phyloP scores from a whole-genome alignment of 2,329 filamentous ascomycete genomes.

The Ampelomyces quisqualis region DNA sequence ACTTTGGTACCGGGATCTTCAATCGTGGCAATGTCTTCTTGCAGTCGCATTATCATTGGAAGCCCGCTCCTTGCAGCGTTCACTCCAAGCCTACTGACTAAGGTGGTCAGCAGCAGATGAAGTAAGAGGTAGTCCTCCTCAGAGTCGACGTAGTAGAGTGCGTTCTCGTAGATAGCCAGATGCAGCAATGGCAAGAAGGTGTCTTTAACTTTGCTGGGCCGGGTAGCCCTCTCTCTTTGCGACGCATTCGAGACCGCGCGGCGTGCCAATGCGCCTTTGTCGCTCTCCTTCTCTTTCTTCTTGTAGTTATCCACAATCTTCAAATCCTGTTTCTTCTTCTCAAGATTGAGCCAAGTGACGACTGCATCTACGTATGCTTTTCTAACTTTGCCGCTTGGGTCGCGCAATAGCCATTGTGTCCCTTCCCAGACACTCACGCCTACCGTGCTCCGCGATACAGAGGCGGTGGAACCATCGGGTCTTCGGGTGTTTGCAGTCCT shows the following conservation, averaged over 20 bases:
- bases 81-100: slow-evolving; percentile 76
- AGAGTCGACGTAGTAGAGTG: slow-evolving; percentile 61
- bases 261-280: slow-evolving; percentile 51
- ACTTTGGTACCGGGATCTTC: slow-evolving; percentile 70
- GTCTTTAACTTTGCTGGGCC: slow-evolving; percentile 59
- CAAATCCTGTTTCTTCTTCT: slow-evolving; percentile 68
- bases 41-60: slow-evolving; percentile 85
- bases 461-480: slow-evolving; percentile 46
- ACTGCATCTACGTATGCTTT: slow-evolving; percentile 84
- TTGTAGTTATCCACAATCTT: slow-evolving; percentile 60
- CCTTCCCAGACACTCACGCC: slow-evolving; percentile 88
- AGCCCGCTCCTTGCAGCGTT: slow-evolving; percentile 77
- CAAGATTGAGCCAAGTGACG: slow-evolving; percentile 79
- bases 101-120: slow-evolving; percentile 71
- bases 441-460: slow-evolving; percentile 71
- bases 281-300: slow-evolving; percentile 46
- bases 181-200: slow-evolving; percentile 81
- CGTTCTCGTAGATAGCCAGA: slow-evolving; percentile 85
- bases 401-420: slow-evolving; percentile 89
- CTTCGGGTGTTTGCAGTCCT: slow-evolving; percentile 68
- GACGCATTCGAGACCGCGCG: slow-evolving; percentile 70
- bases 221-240: slow-evolving; percentile 58
- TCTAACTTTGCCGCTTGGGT: slow-evolving; percentile 74
- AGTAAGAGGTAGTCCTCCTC: slow-evolving; percentile 75
- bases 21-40: slow-evolving; percentile 74